phyloP scores from a whole-genome alignment of 1,284 basidiomycete genomes.

The Hemileia vastatrix region DNA sequence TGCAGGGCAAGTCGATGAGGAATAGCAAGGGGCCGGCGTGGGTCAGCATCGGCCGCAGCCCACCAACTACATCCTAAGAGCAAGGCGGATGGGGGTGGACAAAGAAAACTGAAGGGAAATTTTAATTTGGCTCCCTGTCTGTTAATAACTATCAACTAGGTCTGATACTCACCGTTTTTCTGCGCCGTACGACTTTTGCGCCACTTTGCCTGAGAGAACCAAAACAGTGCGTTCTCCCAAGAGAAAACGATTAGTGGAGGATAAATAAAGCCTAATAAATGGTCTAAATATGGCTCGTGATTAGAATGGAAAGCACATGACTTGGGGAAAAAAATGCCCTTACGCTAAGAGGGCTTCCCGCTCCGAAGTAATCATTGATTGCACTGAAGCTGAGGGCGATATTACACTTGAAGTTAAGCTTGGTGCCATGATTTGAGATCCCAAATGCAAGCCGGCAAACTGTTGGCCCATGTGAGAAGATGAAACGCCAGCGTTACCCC shows the following conservation, averaged over 20 bases:
- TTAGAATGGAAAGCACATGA: background rate
- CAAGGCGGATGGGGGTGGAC: conserved; percentile 87
- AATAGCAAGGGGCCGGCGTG: conserved; percentile 17
- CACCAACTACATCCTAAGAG: conserved; percentile 94
- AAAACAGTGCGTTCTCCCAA: conserved; percentile 87
- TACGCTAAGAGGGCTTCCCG: conserved; percentile 20
- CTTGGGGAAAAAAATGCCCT: background rate
- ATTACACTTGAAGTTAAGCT: no score
- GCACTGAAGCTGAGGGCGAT: background rate
- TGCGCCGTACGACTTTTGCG: conserved; percentile 91
- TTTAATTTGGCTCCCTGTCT: background rate
- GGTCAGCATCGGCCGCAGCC: conserved; percentile 45
- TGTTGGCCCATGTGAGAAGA: conserved; percentile 11
- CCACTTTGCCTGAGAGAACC: conserved; percentile 91
- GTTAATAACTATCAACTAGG: background rate
- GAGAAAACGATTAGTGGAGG: conserved; percentile 71
- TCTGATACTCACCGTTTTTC: conserved; percentile 63
- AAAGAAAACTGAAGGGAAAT: conserved; percentile 61
- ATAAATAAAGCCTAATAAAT: conserved; percentile 53
- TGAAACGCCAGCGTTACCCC: no score
- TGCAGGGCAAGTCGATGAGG: conserved; percentile 9
- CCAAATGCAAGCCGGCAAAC: conserved; percentile 12
- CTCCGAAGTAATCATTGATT: conserved; percentile 7
- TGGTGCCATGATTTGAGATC: no score
- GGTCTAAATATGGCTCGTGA: background rate